These are phyloP conservation scores for Przewalskia tangutica DNA, from an alignment of 257 asterid species.

Conservation along the genomic window DNA sequence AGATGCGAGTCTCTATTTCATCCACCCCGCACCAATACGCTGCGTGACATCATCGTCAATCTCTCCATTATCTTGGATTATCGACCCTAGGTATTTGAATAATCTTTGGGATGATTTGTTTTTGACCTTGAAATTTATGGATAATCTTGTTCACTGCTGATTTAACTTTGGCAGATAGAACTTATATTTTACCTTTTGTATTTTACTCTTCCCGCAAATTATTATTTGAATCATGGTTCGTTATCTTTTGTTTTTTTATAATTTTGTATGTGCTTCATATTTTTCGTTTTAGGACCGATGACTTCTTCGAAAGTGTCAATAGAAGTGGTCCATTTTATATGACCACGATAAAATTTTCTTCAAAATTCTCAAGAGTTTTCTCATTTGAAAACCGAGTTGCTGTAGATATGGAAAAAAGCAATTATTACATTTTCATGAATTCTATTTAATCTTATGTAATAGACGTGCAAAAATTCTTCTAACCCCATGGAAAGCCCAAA, in stretches of 20 bases:
- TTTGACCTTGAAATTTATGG: not conserved
- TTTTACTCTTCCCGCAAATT: not conserved
- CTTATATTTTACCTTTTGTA: not conserved
- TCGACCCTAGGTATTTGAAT: too few relatives aligned
- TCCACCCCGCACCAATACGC: too few relatives aligned
- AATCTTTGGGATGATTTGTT: not conserved
- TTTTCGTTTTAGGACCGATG: conserved; percentile 35
- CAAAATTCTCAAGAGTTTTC: not conserved
- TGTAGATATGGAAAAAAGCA: not conserved
- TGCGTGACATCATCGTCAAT: too few relatives aligned
- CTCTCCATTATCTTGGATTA: too few relatives aligned
- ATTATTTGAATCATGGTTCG: not conserved
- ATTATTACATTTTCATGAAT: not conserved
- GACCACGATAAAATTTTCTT: conserved; percentile 27
- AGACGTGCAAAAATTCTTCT: not conserved
- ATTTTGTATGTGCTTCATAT: conserved; percentile 11
- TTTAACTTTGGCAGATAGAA: not conserved
- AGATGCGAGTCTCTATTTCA: too few relatives aligned
- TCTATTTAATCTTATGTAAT: not conserved
- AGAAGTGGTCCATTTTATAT: conserved; percentile 69
- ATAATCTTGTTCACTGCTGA: not conserved
- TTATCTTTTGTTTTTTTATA: not conserved
- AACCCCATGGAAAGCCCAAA: not conserved
- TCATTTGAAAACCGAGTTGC: not conserved
- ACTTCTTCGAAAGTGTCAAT: conserved; percentile 35